Conservation (phyloP, 805 yeast species). For the Zygotorulaspora florentina region DNA sequence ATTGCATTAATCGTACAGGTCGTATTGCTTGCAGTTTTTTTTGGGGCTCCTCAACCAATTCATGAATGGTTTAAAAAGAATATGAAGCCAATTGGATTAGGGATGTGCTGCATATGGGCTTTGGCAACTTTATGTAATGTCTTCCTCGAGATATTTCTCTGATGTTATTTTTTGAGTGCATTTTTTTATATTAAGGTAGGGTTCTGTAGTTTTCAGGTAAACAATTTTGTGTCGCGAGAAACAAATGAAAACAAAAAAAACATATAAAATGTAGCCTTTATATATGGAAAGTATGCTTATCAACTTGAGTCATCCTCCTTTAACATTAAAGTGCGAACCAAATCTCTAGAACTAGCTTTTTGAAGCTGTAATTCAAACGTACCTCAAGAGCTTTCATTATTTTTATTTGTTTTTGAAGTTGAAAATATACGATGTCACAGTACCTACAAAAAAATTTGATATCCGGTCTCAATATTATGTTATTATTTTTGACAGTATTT, state of each 20-base stretch:
- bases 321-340: no score
- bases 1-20: conserved; percentile 23
- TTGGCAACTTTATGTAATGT: conserved; percentile 27
- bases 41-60: conserved; percentile 16
- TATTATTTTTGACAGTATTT: background rate
- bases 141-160: conserved; percentile 19
- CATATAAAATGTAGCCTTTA: no score
- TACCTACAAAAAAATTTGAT: background rate
- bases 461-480: background rate
- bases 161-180: background rate
- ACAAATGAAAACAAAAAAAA: background rate
- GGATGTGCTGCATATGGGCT: conserved; percentile 28
- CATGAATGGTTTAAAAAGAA: conserved; percentile 11
- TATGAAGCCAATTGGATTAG: conserved; percentile 22
- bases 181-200: background rate
- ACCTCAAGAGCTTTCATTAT: no score
- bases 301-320: no score
- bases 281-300: no score
- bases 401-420: no score
- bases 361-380: no score
- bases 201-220: no score
- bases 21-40: conserved; percentile 15
- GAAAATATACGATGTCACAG: background rate
- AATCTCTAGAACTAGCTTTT: no score
- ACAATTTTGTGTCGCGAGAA: background rate